phyloP scores from a whole-genome alignment of 73 alveolate species.

The Uronychia setigera region DNA sequence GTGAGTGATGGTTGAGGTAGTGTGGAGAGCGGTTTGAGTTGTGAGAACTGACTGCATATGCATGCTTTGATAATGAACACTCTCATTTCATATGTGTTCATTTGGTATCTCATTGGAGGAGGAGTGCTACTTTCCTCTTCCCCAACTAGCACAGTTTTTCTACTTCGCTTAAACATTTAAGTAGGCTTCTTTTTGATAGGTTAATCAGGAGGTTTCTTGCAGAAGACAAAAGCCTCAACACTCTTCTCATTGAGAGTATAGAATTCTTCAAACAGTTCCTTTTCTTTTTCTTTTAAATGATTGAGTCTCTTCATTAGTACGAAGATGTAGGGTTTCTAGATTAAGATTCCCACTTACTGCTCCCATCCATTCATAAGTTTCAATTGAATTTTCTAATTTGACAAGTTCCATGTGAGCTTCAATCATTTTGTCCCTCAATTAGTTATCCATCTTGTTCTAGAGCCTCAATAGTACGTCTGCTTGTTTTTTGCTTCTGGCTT shows the following conservation, averaged over 20 bases:
- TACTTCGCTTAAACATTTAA: too few species aligned
- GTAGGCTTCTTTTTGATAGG: too few species aligned
- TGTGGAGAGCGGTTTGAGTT: not conserved
- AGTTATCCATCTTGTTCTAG: not conserved
- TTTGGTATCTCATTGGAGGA: not conserved
- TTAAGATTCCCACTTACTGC: not conserved
- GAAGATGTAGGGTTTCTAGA: not conserved
- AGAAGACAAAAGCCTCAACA: not conserved
- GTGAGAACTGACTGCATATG: not conserved
- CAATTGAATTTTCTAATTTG: not conserved
- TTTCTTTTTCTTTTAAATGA: not conserved
- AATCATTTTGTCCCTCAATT: not conserved
- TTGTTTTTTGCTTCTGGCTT: not conserved
- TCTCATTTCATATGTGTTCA: not conserved
- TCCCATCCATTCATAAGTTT: not conserved
- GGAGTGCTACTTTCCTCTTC: not conserved
- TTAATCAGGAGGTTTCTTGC: not conserved
- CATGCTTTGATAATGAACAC: not conserved
- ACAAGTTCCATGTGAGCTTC: not conserved
- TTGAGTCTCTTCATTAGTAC: not conserved
- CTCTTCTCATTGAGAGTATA: not conserved
- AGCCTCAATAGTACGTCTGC: not conserved
- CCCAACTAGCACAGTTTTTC: too few species aligned
- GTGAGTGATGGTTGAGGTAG: conserved; percentile 4
- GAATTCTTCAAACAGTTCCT: not conserved